Base-by-base conservation (phyloP, 345 rosid genomes). In the Brassica nigra region DNA sequence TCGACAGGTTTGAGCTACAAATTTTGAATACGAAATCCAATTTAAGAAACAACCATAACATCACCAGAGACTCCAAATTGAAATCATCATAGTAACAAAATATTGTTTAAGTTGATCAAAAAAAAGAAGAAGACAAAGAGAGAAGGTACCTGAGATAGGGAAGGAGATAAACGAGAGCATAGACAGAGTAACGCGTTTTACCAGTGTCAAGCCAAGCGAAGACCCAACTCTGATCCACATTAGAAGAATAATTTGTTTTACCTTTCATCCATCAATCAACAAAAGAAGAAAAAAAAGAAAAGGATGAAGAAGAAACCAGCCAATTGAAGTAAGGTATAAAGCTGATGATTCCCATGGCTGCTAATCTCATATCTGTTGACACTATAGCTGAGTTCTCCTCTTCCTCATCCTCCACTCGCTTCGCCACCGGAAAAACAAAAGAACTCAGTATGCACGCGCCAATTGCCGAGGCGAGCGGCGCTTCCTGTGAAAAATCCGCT, bases 181-280 rank as follows among this genome's bases (percentile, higher is more conserved):
- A 93, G 12, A 89, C 81, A 15, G 92, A 92, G 72, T 93, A 95
- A 10, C 93, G 92, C 58, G 96, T 83, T 74, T 86, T 91, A 39
- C 94, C 96, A 0, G 98, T 90, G 79, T 95, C 99, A 81, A 93
- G 94, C 96, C 98, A 93, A 12, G 99, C 99, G 78, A 95, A 95
- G 15, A 95, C 88, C 99, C 99, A 95, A 82, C 98, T 85, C 99
- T 95, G 75, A 34, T 14, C 23, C 18, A 14, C 10, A 62, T 0
- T 23, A 14, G 30, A 74, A n/a, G 34, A 5, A 61, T 33, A 9
- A 7, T 0, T 18, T n/a, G n/a, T n/a, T n/a, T n/a, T n/a, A n/a
- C n/a, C n/a, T n/a, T n/a, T n/a, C n/a, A n/a, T n/a, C n/a, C n/a
- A n/a, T n/a, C n/a, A n/a, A n/a, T n/a, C n/a, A n/a, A n/a, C n/a